phyloP scores from a whole-genome alignment of 371 early-diverging fungal species.

The Syncephalis fuscata region DNA sequence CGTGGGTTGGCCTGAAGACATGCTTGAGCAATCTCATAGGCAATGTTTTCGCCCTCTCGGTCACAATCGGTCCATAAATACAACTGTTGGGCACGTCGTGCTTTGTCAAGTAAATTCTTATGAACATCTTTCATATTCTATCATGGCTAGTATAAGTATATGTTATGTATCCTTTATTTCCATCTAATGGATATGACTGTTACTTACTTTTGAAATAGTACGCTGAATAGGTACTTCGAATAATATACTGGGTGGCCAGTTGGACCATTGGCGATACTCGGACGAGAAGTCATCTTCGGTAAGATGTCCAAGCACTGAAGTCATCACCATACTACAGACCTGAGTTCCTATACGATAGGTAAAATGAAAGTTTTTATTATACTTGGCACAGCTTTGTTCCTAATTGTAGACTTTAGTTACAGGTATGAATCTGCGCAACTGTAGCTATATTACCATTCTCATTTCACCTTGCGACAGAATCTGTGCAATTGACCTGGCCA shows the following conservation, averaged over 20 bases:
- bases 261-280: conserved; percentile 37
- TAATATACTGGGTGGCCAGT: conserved; percentile 28
- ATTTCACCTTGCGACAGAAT: conserved; percentile 42
- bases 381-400: conserved; percentile 33
- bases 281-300: conserved; percentile 40
- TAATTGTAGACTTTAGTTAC: conserved; percentile 6
- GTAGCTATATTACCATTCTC: conserved; percentile 13
- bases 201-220: conserved; percentile 13
- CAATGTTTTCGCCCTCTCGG: conserved; percentile 98
- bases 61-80: conserved; percentile 99
- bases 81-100: conserved; percentile 40
- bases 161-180: too few relatives aligned
- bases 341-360: neutral
- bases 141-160: too few relatives aligned
- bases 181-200: conserved; percentile 1
- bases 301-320: conserved; percentile 74
- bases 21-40: conserved; percentile 61
- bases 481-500: conserved; percentile 79
- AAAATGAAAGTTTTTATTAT: conserved; percentile 70
- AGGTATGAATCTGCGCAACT: neutral
- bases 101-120: conserved; percentile 42
- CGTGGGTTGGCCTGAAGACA: conserved; percentile 42
- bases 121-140: conserved; percentile 24
- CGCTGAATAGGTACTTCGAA: conserved; percentile 44
- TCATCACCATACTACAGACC: conserved; percentile 44